Evolutionary conservation across 1,139 yeast genomes (phyloP).

Genomic region (Blastobotrys indianensis): DNA sequence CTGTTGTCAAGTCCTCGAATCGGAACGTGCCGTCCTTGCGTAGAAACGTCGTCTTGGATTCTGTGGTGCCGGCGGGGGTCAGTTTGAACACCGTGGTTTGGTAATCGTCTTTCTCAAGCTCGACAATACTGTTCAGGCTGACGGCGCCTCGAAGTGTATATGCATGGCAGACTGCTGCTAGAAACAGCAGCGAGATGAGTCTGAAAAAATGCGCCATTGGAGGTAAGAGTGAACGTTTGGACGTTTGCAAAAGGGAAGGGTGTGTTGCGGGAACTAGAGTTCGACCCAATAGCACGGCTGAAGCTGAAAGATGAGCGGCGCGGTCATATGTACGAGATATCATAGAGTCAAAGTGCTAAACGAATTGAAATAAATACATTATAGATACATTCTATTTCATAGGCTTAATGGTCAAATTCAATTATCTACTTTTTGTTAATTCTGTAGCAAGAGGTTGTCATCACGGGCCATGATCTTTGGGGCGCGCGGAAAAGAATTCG

Average conservation of each 20-base stretch:
- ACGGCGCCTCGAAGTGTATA: conserved; percentile 6
- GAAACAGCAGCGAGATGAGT: neutral
- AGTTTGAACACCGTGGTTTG: conserved; percentile 6
- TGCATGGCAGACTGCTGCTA: conserved; percentile 1
- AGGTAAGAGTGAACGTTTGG: neutral
- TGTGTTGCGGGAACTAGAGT: too few relatives aligned
- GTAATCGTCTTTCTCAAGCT: conserved; percentile 5
- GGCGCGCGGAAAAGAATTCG: too few relatives aligned
- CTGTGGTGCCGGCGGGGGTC: neutral
- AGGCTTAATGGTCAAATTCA: too few relatives aligned
- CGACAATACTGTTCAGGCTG: neutral
- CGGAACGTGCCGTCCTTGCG: conserved; percentile 20
- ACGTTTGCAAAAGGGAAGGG: neutral
- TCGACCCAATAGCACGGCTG: too few relatives aligned
- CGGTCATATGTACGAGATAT: too few relatives aligned
- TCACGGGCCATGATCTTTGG: too few relatives aligned
- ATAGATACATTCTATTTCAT: too few relatives aligned
- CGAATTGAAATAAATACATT: too few relatives aligned
- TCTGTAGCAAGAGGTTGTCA: too few relatives aligned
- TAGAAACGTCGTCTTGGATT: conserved; percentile 2
- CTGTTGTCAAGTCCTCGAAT: conserved; percentile 26
- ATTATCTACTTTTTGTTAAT: too few relatives aligned
- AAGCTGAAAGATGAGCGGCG: too few relatives aligned
- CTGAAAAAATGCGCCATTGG: neutral
- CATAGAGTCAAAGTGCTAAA: too few relatives aligned